Percentiles rank a stretch among this genome's conserved stretches.
Conservation (phyloP, 1,139 yeast genomes). For the Blastobotrys capitulatus region DNA sequence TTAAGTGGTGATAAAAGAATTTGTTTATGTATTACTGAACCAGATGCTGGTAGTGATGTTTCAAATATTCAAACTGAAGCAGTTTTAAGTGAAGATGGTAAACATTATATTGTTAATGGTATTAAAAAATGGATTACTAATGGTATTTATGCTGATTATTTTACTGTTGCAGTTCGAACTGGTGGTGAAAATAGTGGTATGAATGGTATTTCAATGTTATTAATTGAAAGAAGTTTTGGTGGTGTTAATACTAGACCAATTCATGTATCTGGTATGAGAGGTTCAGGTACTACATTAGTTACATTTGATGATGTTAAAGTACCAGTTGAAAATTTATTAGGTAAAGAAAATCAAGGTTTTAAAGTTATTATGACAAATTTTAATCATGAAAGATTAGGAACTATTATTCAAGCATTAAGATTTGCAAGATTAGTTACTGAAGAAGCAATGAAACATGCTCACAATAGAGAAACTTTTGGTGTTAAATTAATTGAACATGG, state of each 20-base stretch:
- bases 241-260: conserved; percentile 38
- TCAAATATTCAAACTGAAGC: conserved; percentile 40
- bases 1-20: conserved; percentile 38
- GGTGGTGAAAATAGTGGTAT: conserved; percentile 34
- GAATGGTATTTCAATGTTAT: conserved; percentile 39
- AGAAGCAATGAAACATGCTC: conserved; percentile 40
- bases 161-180: conserved; percentile 43
- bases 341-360: conserved; percentile 41
- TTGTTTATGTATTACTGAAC: conserved; percentile 41
- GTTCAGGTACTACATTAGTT: conserved; percentile 38
- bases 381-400: conserved; percentile 42
- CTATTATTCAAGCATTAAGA: conserved; percentile 38
- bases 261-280: conserved; percentile 38
- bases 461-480: conserved; percentile 41
- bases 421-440: conserved; percentile 40
- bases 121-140: conserved; percentile 44
- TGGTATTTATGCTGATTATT: conserved; percentile 40
- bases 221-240: conserved; percentile 37
- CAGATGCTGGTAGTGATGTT: conserved; percentile 42
- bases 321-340: conserved; percentile 40
- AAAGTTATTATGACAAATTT: conserved; percentile 42
- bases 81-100: conserved; percentile 36
- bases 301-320: conserved; percentile 43
- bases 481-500: conserved; percentile 39
- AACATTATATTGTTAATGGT: conserved; percentile 40